Evolutionary conservation across 768 basidiomycete genomes (phyloP), one percentile per base, ranked within the genome.

Genomic region (Lepiota brunneoincarnata): DNA sequence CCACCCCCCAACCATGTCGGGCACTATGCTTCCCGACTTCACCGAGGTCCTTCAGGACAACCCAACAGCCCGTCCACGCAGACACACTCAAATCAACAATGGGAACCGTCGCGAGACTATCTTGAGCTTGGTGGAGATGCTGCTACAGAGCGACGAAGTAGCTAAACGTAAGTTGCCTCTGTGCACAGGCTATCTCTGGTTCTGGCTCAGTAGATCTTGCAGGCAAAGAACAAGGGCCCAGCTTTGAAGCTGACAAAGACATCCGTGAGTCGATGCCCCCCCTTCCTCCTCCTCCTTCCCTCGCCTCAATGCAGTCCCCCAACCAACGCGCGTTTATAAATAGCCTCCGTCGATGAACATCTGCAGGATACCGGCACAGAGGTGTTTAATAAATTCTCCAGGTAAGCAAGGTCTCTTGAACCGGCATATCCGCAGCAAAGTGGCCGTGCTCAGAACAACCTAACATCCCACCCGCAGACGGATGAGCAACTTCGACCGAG

Each of bases 341-440:
- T 48, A 85, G 86, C 84, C 6, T 80, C 77, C 40, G 81, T 84
- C 52, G 83, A 89, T 59, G 87, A 89, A 58, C 82, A 86, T 59
- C 64, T 84, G n/a, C 86, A 88, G 68, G 75, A 73, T 55, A 78
- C 76, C 10, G 87, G 87, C 10, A 84, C 86, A 4, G 84, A 85
- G 49, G 70, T 74, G 5, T 89, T 89, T 67, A 69, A 80, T 59
- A 79, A 66, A 59, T 87, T 89, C 59, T 75, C 87, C 60, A 79
- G 75, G 87, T 84, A 55, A 24, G 73, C 2, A 46, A 9, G 20
- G 10, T 52, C 42, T 10, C 6, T 31, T 6, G 2, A 18, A 26
- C 36, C 18, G n/a, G n/a, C 38, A 18, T 59, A 9, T 28, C 18
- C 52, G n/a, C 49, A 11, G 34, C 40, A 20, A 18, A 42, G 12